A percentile compares a stretch with the other conserved stretches of the same genome.
Conservation (phyloP, 768 basidiomycete species). For the Suillus placidus region DNA sequence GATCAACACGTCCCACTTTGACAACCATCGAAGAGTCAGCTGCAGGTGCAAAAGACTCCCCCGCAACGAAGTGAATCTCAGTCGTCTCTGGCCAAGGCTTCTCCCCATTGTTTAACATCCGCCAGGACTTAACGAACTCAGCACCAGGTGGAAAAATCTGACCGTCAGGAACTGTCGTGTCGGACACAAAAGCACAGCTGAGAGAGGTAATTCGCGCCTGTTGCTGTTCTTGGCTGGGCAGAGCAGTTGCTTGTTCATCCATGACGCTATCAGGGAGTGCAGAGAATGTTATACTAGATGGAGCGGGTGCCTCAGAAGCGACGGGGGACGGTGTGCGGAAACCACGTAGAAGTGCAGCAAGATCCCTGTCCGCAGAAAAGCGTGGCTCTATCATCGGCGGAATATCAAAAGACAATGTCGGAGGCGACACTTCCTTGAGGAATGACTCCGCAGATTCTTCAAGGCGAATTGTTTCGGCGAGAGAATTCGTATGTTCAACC, state of each 20-base stretch:
- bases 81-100: conserved; percentile 70
- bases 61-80: conserved; percentile 70
- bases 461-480: conserved; percentile 31
- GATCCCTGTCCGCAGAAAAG: conserved; percentile 25
- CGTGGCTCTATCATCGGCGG: conserved; percentile 10
- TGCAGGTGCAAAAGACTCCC: conserved; percentile 56
- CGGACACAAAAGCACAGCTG: conserved; percentile 60
- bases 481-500: conserved; percentile 23
- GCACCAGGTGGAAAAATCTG: conserved; percentile 81
- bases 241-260: conserved; percentile 7
- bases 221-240: background rate
- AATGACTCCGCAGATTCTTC: conserved; percentile 26
- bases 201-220: conserved; percentile 24
- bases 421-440: conserved; percentile 31
- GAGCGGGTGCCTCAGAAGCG: background rate
- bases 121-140: conserved; percentile 86
- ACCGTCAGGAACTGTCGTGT: conserved; percentile 75
- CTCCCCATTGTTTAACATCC: conserved; percentile 65
- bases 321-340: conserved; percentile 24
- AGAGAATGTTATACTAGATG: conserved; percentile 4
- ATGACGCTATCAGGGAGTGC: background rate
- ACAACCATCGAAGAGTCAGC: conserved; percentile 35
- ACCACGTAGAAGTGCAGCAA: conserved; percentile 37
- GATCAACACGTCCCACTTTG: conserved; percentile 56
- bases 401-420: conserved; percentile 18